phyloP scores from a whole-genome alignment of 139 green algal species.

The Volvox reticuliferus region DNA sequence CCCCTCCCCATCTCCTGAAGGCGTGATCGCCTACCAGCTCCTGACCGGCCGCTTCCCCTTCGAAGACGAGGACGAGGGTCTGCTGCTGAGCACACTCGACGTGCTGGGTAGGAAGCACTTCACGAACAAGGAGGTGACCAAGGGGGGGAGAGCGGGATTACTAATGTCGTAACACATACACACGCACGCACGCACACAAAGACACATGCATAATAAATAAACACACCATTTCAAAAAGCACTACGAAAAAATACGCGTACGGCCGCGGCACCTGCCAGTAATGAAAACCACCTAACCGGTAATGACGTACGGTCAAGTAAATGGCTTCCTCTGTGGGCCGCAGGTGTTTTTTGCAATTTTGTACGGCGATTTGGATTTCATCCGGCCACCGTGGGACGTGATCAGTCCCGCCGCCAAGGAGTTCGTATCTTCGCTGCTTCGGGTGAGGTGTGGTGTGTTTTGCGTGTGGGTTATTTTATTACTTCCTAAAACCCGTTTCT shows the following conservation, averaged over 20 bases:
- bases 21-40: slow-evolving; percentile 78
- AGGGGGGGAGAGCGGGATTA: not conserved
- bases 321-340: no score
- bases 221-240: no score
- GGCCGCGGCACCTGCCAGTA: no score
- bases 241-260: no score
- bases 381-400: slow-evolving; percentile 69
- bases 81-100: slow-evolving; percentile 67
- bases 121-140: slow-evolving; percentile 49
- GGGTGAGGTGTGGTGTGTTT: not conserved
- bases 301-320: no score
- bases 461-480: no score
- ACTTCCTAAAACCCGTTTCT: no score
- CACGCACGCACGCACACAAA: not conserved
- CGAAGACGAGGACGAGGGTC: slow-evolving; percentile 69
- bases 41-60: slow-evolving; percentile 80
- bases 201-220: no score
- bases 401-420: slow-evolving; percentile 48
- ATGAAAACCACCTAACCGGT: no score
- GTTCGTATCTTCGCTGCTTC: slow-evolving; percentile 59
- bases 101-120: slow-evolving; percentile 63
- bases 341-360: slow-evolving; percentile 79
- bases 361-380: slow-evolving; percentile 81
- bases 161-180: no score
- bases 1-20: not conserved